These are phyloP conservation scores for Cytospora piceicola DNA, from an alignment of 2,329 filamentous ascomycete species.

Conservation along the genomic window DNA sequence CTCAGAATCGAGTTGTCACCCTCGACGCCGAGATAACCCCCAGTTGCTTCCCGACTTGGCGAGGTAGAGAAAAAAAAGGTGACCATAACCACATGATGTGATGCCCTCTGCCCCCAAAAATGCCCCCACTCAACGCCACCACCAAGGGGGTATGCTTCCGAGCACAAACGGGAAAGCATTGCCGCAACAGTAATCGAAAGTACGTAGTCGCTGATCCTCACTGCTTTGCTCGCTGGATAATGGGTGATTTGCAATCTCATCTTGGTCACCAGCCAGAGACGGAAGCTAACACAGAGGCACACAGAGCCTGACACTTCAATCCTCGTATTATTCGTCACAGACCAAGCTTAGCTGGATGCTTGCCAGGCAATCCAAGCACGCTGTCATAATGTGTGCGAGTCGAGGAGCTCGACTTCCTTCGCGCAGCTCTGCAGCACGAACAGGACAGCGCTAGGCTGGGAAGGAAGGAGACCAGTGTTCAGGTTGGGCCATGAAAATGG, in stretches of 20 bases:
- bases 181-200: conserved; percentile 15
- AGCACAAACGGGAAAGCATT: conserved; percentile 1
- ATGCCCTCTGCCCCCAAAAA: conserved; percentile 10
- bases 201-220: conserved; percentile 46
- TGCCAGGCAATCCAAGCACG: conserved; percentile 56
- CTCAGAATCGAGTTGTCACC: conserved; percentile 6
- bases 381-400: conserved; percentile 51
- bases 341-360: conserved; percentile 46
- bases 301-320: conserved; percentile 33
- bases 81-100: conserved; percentile 1
- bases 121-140: conserved; percentile 12
- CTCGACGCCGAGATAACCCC: neutral
- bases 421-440: conserved; percentile 20
- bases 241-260: conserved; percentile 39
- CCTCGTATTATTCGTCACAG: conserved; percentile 30
- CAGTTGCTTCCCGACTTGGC: neutral
- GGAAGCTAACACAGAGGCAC: conserved; percentile 30
- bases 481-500: conserved; percentile 29
- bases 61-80: conserved; percentile 5
- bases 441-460: conserved; percentile 37
- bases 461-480: conserved; percentile 47
- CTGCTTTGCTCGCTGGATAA: conserved; percentile 52
- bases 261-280: conserved; percentile 37
- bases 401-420: conserved; percentile 63
- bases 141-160: conserved; percentile 3